Percentiles rank a stretch among this genome's conserved stretches.
Conservation (phyloP, 169 alveolate genomes). For the Eimeria necatrix region DNA sequence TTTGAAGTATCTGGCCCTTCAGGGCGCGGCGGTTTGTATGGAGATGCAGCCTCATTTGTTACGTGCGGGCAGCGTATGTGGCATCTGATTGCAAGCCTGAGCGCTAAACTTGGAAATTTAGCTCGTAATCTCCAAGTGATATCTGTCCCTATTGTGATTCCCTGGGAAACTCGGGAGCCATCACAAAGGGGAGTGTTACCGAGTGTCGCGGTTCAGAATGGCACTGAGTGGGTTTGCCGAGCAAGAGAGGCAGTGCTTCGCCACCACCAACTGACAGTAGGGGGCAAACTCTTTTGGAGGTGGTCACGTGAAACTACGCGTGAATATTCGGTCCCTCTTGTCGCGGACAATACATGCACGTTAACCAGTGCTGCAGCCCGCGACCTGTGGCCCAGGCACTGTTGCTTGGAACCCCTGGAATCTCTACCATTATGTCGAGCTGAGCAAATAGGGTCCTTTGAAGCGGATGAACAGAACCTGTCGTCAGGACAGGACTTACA, state of each 20-base stretch:
- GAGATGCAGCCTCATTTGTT: constrained; percentile 66
- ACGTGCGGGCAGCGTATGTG: constrained; percentile 29
- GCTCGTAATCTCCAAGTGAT: constrained; percentile 46
- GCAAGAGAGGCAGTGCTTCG: constrained; percentile 67
- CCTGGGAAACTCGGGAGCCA: neutral
- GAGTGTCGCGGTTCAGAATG: neutral
- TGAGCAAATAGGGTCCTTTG: neutral
- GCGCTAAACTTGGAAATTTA: constrained; percentile 32
- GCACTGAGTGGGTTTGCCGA: constrained; percentile 36
- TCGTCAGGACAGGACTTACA: neutral
- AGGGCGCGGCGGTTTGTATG: neutral
- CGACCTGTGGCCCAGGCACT: constrained; percentile 65
- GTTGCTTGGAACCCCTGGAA: neutral
- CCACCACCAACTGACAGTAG: constrained; percentile 7
- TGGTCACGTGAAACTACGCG: constrained; percentile 27
- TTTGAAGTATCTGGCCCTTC: neutral
- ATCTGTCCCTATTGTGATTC: constrained; percentile 51
- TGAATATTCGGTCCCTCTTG: constrained; percentile 49
- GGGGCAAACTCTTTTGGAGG: neutral
- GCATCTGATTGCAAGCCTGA: constrained; percentile 7
- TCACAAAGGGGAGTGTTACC: neutral
- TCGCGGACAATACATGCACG: neutral
- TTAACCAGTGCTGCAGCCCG: constrained; percentile 3
- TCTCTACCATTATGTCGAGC: neutral
- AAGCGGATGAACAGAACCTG: neutral